These are phyloP conservation scores for Ustilago trichophora DNA, from an alignment of 1,284 basidiomycete genomes.

Conservation along the genomic window DNA sequence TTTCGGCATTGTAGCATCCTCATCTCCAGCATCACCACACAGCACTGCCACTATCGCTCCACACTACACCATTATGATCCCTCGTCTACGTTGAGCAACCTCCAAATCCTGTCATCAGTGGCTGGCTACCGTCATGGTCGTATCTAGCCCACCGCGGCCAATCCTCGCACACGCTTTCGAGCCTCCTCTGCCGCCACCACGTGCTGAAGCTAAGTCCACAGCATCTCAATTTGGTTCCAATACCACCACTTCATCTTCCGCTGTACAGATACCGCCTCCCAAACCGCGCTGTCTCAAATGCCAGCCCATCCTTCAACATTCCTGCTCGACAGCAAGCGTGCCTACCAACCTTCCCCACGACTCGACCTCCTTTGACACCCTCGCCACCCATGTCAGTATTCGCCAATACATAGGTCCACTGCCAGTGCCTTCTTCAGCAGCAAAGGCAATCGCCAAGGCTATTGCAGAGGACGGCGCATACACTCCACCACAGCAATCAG, in stretches of 20 bases:
- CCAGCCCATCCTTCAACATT: slow-evolving; percentile 21
- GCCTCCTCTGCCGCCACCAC: slow-evolving; percentile 3
- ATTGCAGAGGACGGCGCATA: slow-evolving; percentile 33
- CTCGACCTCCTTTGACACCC: slow-evolving; percentile 16
- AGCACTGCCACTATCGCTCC: too few relatives aligned
- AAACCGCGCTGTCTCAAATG: slow-evolving; percentile 29
- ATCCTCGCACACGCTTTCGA: slow-evolving; percentile 4
- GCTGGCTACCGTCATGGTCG: too few relatives aligned
- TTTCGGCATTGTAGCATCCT: too few relatives aligned
- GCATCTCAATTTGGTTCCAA: slow-evolving; percentile 6
- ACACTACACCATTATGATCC: slow-evolving; percentile 3
- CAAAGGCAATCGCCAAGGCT: slow-evolving; percentile 35
- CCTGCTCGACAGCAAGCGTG: slow-evolving; percentile 14
- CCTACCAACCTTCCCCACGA: slow-evolving; percentile 10
- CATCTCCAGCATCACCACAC: too few relatives aligned
- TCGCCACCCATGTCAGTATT: slow-evolving; percentile 14
- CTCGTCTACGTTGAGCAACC: neutral
- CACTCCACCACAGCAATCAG: neutral
- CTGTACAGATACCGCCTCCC: slow-evolving; percentile 19
- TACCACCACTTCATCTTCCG: neutral
- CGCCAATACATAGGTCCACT: slow-evolving; percentile 49
- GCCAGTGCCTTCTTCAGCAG: slow-evolving; percentile 29
- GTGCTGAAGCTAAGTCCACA: neutral
- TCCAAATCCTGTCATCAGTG: neutral
- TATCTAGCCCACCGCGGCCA: neutral